Evolutionary conservation across 2,329 filamentous ascomycete genomes (phyloP).

Genomic region (Botryotinia convoluta): DNA sequence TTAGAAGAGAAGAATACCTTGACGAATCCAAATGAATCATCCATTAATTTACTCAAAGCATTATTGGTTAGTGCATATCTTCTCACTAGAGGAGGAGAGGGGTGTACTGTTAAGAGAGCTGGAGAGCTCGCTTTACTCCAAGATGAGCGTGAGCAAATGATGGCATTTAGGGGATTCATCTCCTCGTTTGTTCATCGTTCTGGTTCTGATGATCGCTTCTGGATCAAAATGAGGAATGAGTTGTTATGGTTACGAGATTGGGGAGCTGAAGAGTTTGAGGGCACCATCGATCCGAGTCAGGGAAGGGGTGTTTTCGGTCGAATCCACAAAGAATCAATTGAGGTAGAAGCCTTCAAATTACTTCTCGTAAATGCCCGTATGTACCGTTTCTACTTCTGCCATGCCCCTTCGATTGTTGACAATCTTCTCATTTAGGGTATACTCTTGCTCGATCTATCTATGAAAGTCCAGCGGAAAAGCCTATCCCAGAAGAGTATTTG

Average conservation of each 20-base stretch:
- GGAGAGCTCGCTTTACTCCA: slow-evolving; percentile 64
- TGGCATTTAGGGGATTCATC: slow-evolving; percentile 50
- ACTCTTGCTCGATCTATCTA: slow-evolving; percentile 61
- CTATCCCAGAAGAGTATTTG: slow-evolving; percentile 51
- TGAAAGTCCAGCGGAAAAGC: slow-evolving; percentile 49
- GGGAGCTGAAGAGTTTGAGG: slow-evolving; percentile 52
- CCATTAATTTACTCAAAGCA: slow-evolving; percentile 60
- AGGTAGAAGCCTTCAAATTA: slow-evolving; percentile 68
- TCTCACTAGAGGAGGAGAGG: slow-evolving; percentile 50
- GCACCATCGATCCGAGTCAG: slow-evolving; percentile 37
- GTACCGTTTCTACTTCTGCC: slow-evolving; percentile 35
- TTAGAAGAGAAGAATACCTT: slow-evolving; percentile 60
- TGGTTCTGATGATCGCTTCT: slow-evolving; percentile 62
- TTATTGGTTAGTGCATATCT: slow-evolving; percentile 61
- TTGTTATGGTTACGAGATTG: slow-evolving; percentile 73
- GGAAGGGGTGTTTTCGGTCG: slow-evolving; percentile 55
- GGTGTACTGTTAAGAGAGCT: slow-evolving; percentile 50
- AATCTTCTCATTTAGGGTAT: slow-evolving; percentile 49
- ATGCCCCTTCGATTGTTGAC: neutral
- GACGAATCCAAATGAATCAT: slow-evolving; percentile 57
- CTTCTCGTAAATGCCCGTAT: slow-evolving; percentile 60
- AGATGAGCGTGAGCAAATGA: slow-evolving; percentile 62
- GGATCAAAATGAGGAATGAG: slow-evolving; percentile 60
- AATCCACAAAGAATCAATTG: slow-evolving; percentile 59
- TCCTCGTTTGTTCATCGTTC: slow-evolving; percentile 43